Conservation (phyloP, 768 basidiomycete genomes). For the Lactarius akahatsu region DNA sequence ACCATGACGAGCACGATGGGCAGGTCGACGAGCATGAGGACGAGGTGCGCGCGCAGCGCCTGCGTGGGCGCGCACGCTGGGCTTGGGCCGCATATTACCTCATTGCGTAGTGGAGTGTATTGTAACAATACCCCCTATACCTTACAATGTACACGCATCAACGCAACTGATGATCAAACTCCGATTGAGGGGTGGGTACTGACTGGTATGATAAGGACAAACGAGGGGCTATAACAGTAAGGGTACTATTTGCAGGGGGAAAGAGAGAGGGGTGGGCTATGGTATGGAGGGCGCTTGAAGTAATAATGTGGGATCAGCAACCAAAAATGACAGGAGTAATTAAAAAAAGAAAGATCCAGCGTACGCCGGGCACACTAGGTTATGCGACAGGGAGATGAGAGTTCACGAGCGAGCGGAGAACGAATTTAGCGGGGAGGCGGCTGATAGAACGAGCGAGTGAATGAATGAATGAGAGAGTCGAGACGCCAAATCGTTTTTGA, state of each 20-base stretch:
- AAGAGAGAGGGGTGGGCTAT: neutral
- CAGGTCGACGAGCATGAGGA: constrained; percentile 46
- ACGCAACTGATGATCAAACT: constrained; percentile 7
- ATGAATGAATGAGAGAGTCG: neutral
- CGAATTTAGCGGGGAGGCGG: neutral
- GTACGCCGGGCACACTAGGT: neutral
- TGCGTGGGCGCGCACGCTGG: constrained; percentile 34
- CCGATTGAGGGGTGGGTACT: neutral
- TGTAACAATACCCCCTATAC: neutral
- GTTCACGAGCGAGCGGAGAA: neutral
- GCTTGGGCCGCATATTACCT: constrained; percentile 62
- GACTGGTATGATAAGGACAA: neutral
- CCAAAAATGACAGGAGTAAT: constrained; percentile 4
- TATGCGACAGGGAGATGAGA: neutral
- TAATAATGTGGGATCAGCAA: constrained; percentile 19
- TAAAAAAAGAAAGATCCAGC: constrained; percentile 4
- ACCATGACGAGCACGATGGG: constrained; percentile 53
- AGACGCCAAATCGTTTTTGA: neutral
- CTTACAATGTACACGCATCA: neutral
- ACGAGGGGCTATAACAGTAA: constrained; percentile 12
- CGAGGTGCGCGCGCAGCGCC: constrained; percentile 34
- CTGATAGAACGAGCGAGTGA: neutral
- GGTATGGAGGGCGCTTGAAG: constrained; percentile 6
- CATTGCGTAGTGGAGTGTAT: constrained; percentile 41
- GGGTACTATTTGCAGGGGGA: constrained; percentile 6